Evolutionary conservation across 768 basidiomycete genomes (phyloP).

Genomic region (Tylopilus intermedius): DNA sequence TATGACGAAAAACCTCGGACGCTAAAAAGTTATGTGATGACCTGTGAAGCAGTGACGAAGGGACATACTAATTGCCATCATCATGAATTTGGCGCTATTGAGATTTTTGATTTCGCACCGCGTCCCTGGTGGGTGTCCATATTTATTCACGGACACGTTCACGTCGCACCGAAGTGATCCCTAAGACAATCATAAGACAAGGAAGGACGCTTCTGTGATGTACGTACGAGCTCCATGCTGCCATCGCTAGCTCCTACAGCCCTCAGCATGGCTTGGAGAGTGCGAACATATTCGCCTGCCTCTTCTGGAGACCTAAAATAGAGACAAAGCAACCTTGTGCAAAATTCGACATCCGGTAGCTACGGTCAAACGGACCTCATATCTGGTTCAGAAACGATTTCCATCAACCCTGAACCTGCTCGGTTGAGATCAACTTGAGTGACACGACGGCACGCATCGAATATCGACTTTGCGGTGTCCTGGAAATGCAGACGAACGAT

Average conservation of each 20-base stretch:
- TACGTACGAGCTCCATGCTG: conserved; percentile 91
- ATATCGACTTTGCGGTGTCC: conserved; percentile 89
- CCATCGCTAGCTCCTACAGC: conserved; percentile 87
- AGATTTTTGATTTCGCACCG: conserved; percentile 7
- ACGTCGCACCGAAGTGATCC: conserved; percentile 94
- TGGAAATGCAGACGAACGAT: conserved; percentile 25
- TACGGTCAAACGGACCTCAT: conserved; percentile 45
- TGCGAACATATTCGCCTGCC: conserved; percentile 79
- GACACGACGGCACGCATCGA: conserved; percentile 43
- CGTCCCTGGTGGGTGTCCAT: conserved; percentile 57
- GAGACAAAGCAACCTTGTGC: not conserved
- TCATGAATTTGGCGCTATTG: conserved; percentile 47
- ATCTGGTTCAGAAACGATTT: conserved; percentile 94
- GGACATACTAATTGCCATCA: conserved; percentile 73
- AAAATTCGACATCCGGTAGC: not conserved
- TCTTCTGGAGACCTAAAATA: conserved; percentile 70
- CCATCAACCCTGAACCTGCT: conserved; percentile 86
- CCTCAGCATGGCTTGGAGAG: conserved; percentile 76
- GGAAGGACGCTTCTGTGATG: not conserved
- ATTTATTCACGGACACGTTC: conserved; percentile 83
- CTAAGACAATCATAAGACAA: conserved; percentile 36
- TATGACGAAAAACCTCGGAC: conserved; percentile 79
- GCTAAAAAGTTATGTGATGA: conserved; percentile 40
- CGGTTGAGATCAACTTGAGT: conserved; percentile 84
- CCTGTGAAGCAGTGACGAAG: not conserved